Conservation (phyloP, 148 eudicot genomes). For the Chenopodium quinoa region DNA sequence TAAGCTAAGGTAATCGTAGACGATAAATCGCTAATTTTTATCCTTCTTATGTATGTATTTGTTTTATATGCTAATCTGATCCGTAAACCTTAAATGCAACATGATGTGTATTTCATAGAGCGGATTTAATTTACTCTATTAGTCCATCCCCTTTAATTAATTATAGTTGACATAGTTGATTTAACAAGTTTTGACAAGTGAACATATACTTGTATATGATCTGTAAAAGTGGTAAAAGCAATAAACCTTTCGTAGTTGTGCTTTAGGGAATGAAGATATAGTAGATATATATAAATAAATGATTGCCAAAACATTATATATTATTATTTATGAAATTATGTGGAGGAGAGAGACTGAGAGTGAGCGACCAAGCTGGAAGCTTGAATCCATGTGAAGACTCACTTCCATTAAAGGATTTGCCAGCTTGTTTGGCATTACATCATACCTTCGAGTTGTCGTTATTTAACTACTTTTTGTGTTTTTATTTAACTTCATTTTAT, state of each 20-base stretch:
- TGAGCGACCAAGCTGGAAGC: background rate
- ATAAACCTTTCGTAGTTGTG: no score
- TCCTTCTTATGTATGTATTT: no score
- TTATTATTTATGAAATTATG: background rate
- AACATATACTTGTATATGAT: background rate
- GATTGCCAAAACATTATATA: background rate
- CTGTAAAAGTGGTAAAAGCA: background rate
- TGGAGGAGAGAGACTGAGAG: background rate
- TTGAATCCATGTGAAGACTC: slow-evolving; percentile 17
- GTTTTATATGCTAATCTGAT: no score
- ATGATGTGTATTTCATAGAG: no score
- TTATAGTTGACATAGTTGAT: no score
- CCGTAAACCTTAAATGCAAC: no score
- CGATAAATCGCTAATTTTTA: no score
- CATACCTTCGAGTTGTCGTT: slow-evolving; percentile 14
- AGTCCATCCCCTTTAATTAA: no score
- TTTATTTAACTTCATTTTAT: background rate
- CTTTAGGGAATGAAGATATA: background rate
- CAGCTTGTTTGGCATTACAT: slow-evolving; percentile 20
- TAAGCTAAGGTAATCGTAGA: no score
- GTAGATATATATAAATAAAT: background rate
- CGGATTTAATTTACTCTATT: no score
- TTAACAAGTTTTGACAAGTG: background rate
- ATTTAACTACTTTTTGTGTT: slow-evolving; percentile 17
- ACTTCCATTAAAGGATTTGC: slow-evolving; percentile 4